A percentile compares a stretch with the other conserved stretches of the same genome.
phyloP scores from a whole-genome alignment of 352 stramenopile genomes.

The Thalassiosira ordinaria region DNA sequence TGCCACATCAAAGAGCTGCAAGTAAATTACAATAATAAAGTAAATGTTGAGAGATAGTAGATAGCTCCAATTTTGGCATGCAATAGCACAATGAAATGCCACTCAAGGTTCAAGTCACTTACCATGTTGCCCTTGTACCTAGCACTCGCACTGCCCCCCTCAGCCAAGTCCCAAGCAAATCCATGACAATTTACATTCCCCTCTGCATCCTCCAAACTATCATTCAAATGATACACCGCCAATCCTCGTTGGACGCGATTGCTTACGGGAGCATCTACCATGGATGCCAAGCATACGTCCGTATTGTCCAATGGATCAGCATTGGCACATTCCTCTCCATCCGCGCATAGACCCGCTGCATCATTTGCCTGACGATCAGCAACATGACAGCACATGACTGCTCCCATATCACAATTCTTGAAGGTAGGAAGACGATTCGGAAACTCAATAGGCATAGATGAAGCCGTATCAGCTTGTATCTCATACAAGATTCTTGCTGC shows the following conservation, averaged over 20 bases:
- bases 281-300: conserved; percentile 21
- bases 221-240: conserved; percentile 5
- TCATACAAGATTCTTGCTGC: background rate
- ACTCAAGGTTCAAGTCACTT: background rate
- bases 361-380: conserved; percentile 10
- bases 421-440: conserved; percentile 11
- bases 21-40: too few relatives aligned
- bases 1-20: conserved; percentile 29
- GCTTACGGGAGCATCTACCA: background rate
- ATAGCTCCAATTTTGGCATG: too few relatives aligned
- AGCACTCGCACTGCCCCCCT: background rate
- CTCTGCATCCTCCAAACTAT: background rate
- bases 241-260: conserved; percentile 2
- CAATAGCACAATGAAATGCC: too few relatives aligned
- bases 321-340: too few relatives aligned
- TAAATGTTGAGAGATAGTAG: too few relatives aligned
- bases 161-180: conserved; percentile 30
- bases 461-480: background rate
- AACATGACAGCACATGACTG: conserved; percentile 35
- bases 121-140: conserved; percentile 28
- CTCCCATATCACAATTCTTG: background rate
- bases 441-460: background rate
- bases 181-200: conserved; percentile 30
- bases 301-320: conserved; percentile 22
- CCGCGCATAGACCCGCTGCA: too few relatives aligned